phyloP scores from a whole-genome alignment of 768 basidiomycete species.

The Hygrophorus pudorinus region DNA sequence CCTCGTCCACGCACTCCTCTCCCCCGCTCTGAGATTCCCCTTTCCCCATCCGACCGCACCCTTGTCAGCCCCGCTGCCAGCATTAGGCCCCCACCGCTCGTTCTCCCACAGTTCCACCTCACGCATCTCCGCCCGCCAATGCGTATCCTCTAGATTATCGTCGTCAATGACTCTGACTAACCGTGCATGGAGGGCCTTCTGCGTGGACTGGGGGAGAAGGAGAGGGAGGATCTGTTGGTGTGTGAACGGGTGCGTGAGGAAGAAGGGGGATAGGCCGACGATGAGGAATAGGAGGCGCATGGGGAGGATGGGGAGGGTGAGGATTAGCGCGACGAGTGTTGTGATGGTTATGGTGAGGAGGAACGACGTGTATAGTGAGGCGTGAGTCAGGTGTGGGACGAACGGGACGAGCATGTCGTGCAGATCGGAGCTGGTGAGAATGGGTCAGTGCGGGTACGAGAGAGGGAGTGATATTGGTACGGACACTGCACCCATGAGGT shows the following conservation, averaged over 20 bases:
- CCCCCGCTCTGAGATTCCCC: conserved; percentile 28
- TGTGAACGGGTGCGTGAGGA: conserved; percentile 40
- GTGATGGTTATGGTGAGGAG: conserved; percentile 30
- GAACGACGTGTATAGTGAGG: conserved; percentile 22
- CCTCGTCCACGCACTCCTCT: conserved; percentile 61
- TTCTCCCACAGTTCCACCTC: conserved; percentile 78
- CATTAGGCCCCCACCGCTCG: conserved; percentile 35
- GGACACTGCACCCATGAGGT: conserved; percentile 79
- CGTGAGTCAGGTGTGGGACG: conserved; percentile 35
- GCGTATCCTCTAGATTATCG: conserved; percentile 50
- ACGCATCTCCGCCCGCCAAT: conserved; percentile 55
- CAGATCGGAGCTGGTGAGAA: conserved; percentile 42
- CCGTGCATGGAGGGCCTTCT: conserved; percentile 11
- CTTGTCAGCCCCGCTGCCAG: background rate
- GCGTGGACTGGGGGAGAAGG: conserved; percentile 4
- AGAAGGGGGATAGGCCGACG: conserved; percentile 40
- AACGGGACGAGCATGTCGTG: conserved; percentile 44
- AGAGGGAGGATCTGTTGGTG: conserved; percentile 23
- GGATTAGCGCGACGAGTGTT: conserved; percentile 34
- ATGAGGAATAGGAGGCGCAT: conserved; percentile 36
- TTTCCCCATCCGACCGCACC: conserved; percentile 33
- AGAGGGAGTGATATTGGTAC: conserved; percentile 16
- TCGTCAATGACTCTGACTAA: conserved; percentile 45
- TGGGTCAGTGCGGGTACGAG: background rate
- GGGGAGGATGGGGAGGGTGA: conserved; percentile 41